A percentile compares a stretch with the other conserved stretches of the same genome.
Evolutionary conservation across 768 basidiomycete genomes (phyloP).

Genomic region (Pleurotus tuoliensis): DNA sequence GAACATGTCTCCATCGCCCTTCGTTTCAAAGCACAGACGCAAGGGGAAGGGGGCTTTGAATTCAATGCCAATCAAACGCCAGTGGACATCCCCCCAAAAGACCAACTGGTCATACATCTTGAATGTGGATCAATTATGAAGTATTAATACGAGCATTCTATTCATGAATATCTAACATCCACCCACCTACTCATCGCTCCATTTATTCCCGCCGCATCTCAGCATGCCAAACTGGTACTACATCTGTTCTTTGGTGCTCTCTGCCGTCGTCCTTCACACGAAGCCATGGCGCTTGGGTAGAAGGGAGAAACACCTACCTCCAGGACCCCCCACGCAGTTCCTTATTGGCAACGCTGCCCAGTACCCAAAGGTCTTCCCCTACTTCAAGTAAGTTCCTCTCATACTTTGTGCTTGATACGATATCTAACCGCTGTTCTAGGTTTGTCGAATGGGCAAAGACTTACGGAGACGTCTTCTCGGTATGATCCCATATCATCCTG

Average conservation of each 20-base stretch:
- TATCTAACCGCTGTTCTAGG: conserved; percentile 1
- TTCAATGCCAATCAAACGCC: too few species aligned
- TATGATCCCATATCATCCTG: neutral
- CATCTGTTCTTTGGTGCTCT: neutral
- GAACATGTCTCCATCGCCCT: too few species aligned
- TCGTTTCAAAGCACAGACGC: too few species aligned
- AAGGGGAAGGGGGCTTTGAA: too few species aligned
- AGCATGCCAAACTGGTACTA: neutral
- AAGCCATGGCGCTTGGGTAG: conserved; percentile 8
- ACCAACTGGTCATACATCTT: too few species aligned
- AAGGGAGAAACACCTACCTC: conserved; percentile 16
- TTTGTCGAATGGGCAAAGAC: conserved; percentile 13
- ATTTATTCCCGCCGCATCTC: neutral
- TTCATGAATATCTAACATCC: too few species aligned
- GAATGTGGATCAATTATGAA: too few species aligned
- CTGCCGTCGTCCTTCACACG: neutral
- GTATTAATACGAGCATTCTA: too few species aligned
- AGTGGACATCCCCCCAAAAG: too few species aligned
- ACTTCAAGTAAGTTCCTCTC: neutral
- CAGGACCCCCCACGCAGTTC: conserved; percentile 21
- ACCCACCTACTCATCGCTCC: neutral
- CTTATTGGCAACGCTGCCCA: conserved; percentile 19
- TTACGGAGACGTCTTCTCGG: conserved; percentile 15
- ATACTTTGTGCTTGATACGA: neutral
- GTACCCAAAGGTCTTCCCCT: conserved; percentile 16